phyloP scores from a whole-genome alignment of 192 early-diverging fungal genomes.

The Backusella liffmaniae region DNA sequence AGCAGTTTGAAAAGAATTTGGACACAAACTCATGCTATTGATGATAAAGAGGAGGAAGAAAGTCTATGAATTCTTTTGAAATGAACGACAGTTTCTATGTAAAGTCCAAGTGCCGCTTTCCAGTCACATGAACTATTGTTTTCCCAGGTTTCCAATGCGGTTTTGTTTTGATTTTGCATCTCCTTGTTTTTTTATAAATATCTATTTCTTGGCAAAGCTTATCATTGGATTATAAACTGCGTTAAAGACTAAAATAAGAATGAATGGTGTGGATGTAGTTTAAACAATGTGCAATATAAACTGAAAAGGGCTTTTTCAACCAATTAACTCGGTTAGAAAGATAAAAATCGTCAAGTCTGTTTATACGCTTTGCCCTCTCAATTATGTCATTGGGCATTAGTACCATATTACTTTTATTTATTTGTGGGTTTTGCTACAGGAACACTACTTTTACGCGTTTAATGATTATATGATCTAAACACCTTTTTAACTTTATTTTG shows the following conservation, averaged over 20 bases:
- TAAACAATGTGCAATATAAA: background rate
- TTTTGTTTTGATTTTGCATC: background rate
- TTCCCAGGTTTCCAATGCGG: too few species aligned
- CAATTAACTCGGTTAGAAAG: background rate
- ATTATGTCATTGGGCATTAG: background rate
- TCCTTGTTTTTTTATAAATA: too few species aligned
- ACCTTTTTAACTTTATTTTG: background rate
- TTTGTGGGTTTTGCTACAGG: background rate
- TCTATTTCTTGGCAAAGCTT: too few species aligned
- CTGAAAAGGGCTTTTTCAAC: too few species aligned
- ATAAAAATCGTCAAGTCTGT: background rate
- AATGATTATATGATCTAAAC: background rate
- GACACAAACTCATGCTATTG: background rate
- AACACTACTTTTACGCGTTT: background rate
- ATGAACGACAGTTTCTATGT: background rate
- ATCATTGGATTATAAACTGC: background rate
- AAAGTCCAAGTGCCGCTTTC: background rate
- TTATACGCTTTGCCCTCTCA: background rate
- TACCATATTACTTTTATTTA: background rate
- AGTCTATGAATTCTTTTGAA: background rate
- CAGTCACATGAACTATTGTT: background rate
- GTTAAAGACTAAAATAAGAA: background rate
- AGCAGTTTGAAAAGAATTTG: background rate
- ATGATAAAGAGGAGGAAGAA: background rate
- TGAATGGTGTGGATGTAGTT: background rate